Evolutionary conservation across 768 basidiomycete species (phyloP).

Genomic region (Candolleomyces eurysporus): DNA sequence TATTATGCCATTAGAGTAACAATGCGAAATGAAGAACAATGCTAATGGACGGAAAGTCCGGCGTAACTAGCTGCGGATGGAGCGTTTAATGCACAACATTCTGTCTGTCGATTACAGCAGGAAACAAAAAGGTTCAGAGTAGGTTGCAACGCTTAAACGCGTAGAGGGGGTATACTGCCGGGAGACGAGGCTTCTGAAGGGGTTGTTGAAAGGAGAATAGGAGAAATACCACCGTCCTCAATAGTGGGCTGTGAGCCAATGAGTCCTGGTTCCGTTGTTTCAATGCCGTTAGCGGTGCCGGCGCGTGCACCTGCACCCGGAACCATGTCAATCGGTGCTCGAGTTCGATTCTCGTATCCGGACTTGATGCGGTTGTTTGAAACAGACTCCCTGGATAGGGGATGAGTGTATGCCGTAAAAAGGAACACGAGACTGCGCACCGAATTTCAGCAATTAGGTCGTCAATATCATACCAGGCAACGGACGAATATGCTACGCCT

Average conservation of each 20-base stretch:
- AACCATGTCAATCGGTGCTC: conserved; percentile 71
- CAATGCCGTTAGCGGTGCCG: conserved; percentile 63
- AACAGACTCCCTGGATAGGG: conserved; percentile 60
- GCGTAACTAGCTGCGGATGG: not conserved
- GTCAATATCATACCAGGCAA: conserved; percentile 76
- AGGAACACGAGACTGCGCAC: conserved; percentile 34
- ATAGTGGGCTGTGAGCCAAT: conserved; percentile 22
- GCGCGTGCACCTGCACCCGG: conserved; percentile 67
- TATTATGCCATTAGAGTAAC: too few relatives aligned
- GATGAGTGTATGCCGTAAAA: not conserved
- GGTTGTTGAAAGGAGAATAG: conserved; percentile 3
- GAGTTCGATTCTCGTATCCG: conserved; percentile 55
- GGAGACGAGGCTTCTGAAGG: conserved; percentile 2
- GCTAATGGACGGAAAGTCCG: too few relatives aligned
- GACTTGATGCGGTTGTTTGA: conserved; percentile 86
- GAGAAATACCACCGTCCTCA: conserved; percentile 8
- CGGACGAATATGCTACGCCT: conserved; percentile 58
- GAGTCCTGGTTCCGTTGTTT: conserved; percentile 55
- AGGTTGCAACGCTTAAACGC: conserved; percentile 26
- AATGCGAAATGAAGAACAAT: too few relatives aligned
- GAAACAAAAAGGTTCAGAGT: not conserved
- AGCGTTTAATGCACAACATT: conserved; percentile 1
- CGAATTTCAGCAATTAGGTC: conserved; percentile 82
- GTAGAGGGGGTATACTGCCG: conserved; percentile 34
- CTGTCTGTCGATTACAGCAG: not conserved